Evolutionary conservation across 805 yeast genomes (phyloP), one percentile per base, ranked within the genome.

Genomic region (Lipomyces yamadae): DNA sequence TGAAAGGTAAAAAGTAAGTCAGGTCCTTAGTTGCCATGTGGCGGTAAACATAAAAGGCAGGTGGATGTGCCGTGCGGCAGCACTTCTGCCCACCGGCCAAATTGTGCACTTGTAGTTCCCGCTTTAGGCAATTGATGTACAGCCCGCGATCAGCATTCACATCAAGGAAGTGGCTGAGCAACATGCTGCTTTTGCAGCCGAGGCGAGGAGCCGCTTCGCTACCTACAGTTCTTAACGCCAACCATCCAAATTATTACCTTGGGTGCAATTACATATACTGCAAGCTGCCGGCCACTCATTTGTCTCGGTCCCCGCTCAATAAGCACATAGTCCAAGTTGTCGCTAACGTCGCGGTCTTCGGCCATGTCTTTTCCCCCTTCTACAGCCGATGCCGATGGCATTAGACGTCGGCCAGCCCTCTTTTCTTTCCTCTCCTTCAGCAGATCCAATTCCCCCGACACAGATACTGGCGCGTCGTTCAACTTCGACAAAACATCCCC

Each of bases 391-490:
- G 62, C 42, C 42, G 58, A 66, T 60, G 70, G 70, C 39, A 67
- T 68, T 32, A 61, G 71, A n/a, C 71, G 70, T 39, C 70, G 71
- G 18, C 71, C 71, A 1, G 53, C 56, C 10, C 24, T 68, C 57
- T 66, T 68, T 57, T 63, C 71, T 24, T 67, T 68, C 60, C 62
- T 68, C 45, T 68, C 71, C 32, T 68, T 68, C 58, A 24, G 24
- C 24, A 56, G 71, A 53, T 35, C 70, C 18, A 55, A 35, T 18
- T 29, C 54, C 57, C 24, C 59, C 62, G 15, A 34, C 42, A 39
- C 35, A 34, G 15, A 18, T 24, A 8, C 18, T 32, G 10, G 32
- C 34, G 58, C 58, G 60, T 45, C 66, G n/a, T 62, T 64, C 13
- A 52, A 56, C 50, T 64, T 67, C 39, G 71, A 68, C 37, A 68